A percentile compares a stretch with the other conserved stretches of the same genome.
Evolutionary conservation across 805 yeast genomes (phyloP).

Genomic region (Nakazawaea populi): DNA sequence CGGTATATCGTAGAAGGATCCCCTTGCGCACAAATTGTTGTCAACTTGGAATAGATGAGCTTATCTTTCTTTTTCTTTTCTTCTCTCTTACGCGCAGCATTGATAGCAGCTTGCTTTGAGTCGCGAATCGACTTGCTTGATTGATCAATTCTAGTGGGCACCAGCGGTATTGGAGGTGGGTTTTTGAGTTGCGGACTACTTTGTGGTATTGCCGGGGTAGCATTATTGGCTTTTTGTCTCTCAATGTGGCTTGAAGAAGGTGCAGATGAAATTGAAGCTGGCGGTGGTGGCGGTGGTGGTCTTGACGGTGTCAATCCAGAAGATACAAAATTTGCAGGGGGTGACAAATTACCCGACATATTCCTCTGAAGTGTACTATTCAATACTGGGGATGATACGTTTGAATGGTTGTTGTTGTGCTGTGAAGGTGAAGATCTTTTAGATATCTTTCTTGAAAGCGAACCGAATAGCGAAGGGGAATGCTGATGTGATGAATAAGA

Average conservation of each 20-base stretch:
- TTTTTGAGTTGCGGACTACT: background rate
- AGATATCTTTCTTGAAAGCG: slow-evolving; percentile 21
- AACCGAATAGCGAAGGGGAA: slow-evolving; percentile 11
- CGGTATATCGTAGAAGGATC: slow-evolving; percentile 73
- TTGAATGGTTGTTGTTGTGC: slow-evolving; percentile 7
- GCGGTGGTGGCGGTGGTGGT: slow-evolving; percentile 31
- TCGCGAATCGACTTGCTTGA: slow-evolving; percentile 17
- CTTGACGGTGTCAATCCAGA: slow-evolving; percentile 20
- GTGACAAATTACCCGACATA: background rate
- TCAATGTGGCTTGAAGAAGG: slow-evolving; percentile 19
- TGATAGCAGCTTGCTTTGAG: slow-evolving; percentile 43
- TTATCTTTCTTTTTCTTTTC: slow-evolving; percentile 68
- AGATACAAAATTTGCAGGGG: slow-evolving; percentile 1
- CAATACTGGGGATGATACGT: background rate
- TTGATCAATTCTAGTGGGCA: slow-evolving; percentile 23
- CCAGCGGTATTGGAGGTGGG: slow-evolving; percentile 14
- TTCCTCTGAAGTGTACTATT: background rate
- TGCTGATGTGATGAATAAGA: slow-evolving; percentile 1
- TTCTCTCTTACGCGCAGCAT: slow-evolving; percentile 67
- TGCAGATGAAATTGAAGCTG: slow-evolving; percentile 9
- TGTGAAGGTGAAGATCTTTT: slow-evolving; percentile 14
- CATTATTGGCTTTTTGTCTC: slow-evolving; percentile 6
- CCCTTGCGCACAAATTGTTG: slow-evolving; percentile 74
- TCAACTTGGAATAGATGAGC: slow-evolving; percentile 64
- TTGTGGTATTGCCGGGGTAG: background rate